Conservation (phyloP, 2,329 filamentous ascomycete genomes). For the Fusarium beomiforme region DNA sequence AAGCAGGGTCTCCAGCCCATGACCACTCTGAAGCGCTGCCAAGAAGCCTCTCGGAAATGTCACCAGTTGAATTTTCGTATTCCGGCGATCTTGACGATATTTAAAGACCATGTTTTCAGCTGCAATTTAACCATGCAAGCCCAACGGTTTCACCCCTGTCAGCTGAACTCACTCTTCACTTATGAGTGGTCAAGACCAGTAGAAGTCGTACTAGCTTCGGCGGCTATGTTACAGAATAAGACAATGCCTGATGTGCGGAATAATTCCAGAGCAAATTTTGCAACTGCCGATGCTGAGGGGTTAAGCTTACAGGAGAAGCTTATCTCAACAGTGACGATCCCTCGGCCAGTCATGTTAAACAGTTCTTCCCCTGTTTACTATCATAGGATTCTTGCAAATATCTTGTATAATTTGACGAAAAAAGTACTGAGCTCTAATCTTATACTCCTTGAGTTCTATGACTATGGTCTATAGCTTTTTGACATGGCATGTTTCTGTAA, state of each 20-base stretch:
- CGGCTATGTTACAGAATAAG: conserved; percentile 10
- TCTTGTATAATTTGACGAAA: no score
- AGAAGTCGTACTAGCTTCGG: conserved; percentile 12
- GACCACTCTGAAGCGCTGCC: conserved; percentile 2
- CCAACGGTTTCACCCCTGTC: conserved; percentile 7
- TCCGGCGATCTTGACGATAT: neutral
- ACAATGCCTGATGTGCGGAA: neutral
- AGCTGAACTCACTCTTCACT: conserved; percentile 24
- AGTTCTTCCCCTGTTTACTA: no score
- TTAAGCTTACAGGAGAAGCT: conserved; percentile 27
- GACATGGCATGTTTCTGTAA: no score
- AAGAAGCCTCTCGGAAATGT: neutral
- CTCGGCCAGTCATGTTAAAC: neutral
- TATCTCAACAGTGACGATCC: neutral
- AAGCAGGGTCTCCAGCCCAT: neutral
- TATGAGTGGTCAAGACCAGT: conserved; percentile 6
- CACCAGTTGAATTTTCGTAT: neutral
- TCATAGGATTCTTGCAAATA: no score
- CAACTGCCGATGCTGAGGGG: neutral
- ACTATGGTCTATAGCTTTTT: no score
- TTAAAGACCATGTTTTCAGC: neutral
- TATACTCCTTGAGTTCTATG: no score
- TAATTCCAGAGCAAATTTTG: neutral
- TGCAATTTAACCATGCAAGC: neutral
- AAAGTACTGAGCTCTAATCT: no score